Evolutionary conservation across 139 green algal species (phyloP).

Genomic region (Chlorella sp.): DNA sequence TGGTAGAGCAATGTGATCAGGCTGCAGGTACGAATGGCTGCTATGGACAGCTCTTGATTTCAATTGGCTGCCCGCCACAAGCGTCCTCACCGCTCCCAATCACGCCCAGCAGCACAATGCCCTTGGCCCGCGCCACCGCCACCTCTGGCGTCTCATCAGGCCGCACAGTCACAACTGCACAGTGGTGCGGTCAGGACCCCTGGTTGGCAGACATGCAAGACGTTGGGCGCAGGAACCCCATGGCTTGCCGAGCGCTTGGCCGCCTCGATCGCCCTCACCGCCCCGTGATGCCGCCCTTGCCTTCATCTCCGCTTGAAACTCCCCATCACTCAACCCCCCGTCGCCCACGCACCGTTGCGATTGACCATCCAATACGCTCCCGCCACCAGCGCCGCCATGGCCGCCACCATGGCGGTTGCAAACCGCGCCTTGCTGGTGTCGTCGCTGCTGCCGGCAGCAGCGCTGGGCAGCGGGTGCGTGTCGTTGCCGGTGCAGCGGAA

Average conservation of each 20-base stretch:
- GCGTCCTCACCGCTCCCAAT: constrained; percentile 5
- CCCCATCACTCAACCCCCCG: no score
- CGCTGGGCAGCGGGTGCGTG: background rate
- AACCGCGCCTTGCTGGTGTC: background rate
- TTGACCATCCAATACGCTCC: background rate
- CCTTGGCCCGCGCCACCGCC: constrained; percentile 4
- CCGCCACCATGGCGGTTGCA: background rate
- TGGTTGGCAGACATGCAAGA: background rate
- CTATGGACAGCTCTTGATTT: no score
- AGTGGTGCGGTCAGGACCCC: background rate
- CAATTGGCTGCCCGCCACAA: background rate
- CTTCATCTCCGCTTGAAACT: background rate
- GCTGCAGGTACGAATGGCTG: background rate
- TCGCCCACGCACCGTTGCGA: background rate
- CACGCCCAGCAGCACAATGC: constrained; percentile 20
- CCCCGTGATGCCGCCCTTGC: no score
- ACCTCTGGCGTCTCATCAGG: background rate
- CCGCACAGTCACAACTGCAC: background rate
- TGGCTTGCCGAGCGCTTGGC: background rate
- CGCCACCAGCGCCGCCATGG: background rate
- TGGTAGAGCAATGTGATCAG: background rate
- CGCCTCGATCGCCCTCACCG: no score
- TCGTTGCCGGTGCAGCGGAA: constrained; percentile 27
- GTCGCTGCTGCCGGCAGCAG: background rate
- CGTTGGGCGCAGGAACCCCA: background rate